Evolutionary conservation across 2,329 filamentous ascomycete species (phyloP), one percentile per base, ranked within the genome.

Genomic region (Aureobasidium mangrovei): DNA sequence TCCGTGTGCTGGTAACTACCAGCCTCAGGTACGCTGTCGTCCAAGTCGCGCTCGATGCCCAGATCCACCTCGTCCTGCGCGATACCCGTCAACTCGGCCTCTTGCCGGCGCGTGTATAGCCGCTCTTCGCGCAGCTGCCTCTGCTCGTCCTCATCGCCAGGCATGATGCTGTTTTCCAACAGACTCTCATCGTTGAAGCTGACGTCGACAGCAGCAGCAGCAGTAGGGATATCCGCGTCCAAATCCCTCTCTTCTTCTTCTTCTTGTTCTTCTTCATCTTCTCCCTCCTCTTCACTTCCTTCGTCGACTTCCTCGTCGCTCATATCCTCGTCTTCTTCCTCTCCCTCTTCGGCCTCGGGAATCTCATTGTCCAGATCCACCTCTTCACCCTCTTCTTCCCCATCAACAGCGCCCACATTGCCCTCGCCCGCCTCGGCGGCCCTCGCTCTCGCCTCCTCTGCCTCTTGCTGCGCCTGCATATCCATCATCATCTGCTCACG

Each of bases 311-410:
- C 62, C 1, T 85, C 85, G 18, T 88, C 84, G 48, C 88, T 85
- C 57, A 86, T 84, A 60, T 90, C 86, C 76, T 59, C 83, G 72
- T 69, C 64, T 74, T 66, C 79, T 79, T 26, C 75, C 57, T 43
- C 63, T 60, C 57, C 69, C 60, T 57, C 65, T 59, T 62, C 59
- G 12, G 56, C 61, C 62, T 72, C 62, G 1, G 85, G 85, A 24
- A 88, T 83, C 53, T 87, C 85, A 58, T 85, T 84, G 61, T 89
- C 85, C 56, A 89, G 69, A 69, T 90, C 85, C 39, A 88, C 85
- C 54, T 88, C 69, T 68, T 89, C 85, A 36, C 75, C 69, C 55
- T 78, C 56, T 78, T 75, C 69, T 57, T 65, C 66, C 5, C 68
- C 71, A 12, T 72, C 75, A 12, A 60, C 69, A 41, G 65, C 69